Percentiles rank a stretch among this genome's conserved stretches.
Conservation (phyloP, 192 early-diverging fungal genomes). For the Backusella mclennaniae region DNA sequence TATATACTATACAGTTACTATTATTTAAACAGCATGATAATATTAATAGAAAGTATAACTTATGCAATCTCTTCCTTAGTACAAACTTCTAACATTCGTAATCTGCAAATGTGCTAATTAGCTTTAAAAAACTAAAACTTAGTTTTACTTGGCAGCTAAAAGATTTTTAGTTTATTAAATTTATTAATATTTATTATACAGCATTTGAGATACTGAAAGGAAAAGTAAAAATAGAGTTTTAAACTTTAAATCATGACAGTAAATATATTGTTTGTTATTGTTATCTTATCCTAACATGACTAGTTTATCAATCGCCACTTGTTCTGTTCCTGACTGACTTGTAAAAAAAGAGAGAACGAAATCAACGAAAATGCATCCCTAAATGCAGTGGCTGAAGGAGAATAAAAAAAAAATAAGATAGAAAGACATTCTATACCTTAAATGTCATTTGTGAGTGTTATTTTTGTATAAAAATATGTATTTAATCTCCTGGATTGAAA, state of each 20-base stretch:
- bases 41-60: background rate
- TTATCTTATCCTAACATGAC: background rate
- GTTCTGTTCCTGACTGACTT: slow-evolving; percentile 2
- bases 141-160: background rate
- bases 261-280: background rate
- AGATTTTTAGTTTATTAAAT: background rate
- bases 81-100: slow-evolving; percentile 1
- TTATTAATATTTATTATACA: background rate
- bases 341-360: background rate
- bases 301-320: background rate
- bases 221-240: slow-evolving; percentile 5
- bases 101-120: background rate
- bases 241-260: background rate
- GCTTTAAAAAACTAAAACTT: background rate
- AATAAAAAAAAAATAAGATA: background rate
- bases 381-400: slow-evolving; percentile 9
- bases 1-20: background rate
- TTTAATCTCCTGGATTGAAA: slow-evolving; percentile 1
- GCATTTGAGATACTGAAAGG: background rate
- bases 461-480: slow-evolving; percentile 1
- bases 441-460: slow-evolving; percentile 4
- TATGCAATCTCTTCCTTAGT: background rate
- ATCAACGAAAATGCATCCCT: background rate
- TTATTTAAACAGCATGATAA: background rate
- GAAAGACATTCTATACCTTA: background rate